Evolutionary conservation across 345 rosid species (phyloP).

Genomic region (Noccaea caerulescens): DNA sequence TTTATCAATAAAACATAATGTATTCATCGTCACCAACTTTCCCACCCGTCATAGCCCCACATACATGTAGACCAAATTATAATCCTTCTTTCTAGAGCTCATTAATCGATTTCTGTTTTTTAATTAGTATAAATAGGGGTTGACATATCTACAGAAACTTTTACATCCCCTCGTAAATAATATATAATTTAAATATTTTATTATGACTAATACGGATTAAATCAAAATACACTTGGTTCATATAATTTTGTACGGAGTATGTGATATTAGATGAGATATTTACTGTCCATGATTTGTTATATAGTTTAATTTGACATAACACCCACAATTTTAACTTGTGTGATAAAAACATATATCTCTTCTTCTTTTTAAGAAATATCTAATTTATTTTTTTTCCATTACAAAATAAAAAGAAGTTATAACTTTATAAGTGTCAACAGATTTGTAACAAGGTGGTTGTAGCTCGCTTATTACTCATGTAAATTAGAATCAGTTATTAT

Average conservation of each 20-base stretch:
- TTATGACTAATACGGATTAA: constrained; percentile 21
- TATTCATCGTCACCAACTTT: constrained; percentile 47
- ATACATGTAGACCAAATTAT: constrained; percentile 43
- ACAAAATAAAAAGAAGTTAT: neutral
- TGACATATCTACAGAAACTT: constrained; percentile 39
- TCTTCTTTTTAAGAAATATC: too few species aligned
- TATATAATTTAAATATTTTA: constrained; percentile 1
- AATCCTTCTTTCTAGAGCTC: constrained; percentile 31
- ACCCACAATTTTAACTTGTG: neutral
- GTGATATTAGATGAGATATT: neutral
- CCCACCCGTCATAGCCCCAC: constrained; percentile 40
- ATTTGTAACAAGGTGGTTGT: neutral
- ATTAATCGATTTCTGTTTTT: constrained; percentile 33
- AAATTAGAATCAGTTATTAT: neutral
- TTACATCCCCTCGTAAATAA: constrained; percentile 9
- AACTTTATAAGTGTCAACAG: neutral
- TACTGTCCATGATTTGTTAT: neutral
- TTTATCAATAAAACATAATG: constrained; percentile 31
- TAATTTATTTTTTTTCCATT: neutral
- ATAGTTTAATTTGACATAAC: constrained; percentile 11
- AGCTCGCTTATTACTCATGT: neutral
- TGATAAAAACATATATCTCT: too few species aligned
- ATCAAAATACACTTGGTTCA: constrained; percentile 8
- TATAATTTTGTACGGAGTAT: neutral
- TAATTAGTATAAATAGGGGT: constrained; percentile 36